These are phyloP conservation scores for Populus nigra DNA, from an alignment of 345 rosid species.

Conservation along the genomic window DNA sequence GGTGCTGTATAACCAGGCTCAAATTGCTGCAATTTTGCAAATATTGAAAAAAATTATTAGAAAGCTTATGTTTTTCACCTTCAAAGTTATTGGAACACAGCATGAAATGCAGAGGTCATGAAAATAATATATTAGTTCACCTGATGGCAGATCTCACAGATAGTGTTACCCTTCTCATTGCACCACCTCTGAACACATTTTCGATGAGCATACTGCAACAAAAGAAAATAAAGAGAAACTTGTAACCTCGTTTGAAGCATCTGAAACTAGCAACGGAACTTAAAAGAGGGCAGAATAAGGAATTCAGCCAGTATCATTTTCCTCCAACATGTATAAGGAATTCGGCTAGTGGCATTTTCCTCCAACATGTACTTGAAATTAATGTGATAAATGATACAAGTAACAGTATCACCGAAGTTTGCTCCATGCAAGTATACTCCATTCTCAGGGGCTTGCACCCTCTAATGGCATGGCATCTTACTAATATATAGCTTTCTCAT, in stretches of 20 bases:
- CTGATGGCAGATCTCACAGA: conserved; percentile 84
- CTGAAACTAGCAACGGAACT: neutral
- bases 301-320: neutral
- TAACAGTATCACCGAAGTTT: neutral
- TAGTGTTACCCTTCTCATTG: conserved; percentile 71
- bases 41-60: neutral
- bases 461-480: neutral
- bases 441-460: neutral
- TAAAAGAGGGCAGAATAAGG: neutral
- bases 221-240: neutral
- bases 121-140: conserved; percentile 30
- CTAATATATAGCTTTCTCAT: neutral
- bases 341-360: neutral
- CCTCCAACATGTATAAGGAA: neutral
- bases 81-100: neutral
- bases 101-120: neutral
- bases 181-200: conserved; percentile 90
- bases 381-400: neutral
- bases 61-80: neutral
- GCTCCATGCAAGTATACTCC: neutral
- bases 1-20: conserved; percentile 64
- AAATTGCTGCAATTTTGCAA: conserved; percentile 53
- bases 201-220: conserved; percentile 76
- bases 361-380: neutral
- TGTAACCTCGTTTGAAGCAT: neutral